Evolutionary conservation across 2,329 filamentous ascomycete genomes (phyloP), one percentile per base, ranked within the genome.

Genomic region (Coniosporium tulheliwenetii): DNA sequence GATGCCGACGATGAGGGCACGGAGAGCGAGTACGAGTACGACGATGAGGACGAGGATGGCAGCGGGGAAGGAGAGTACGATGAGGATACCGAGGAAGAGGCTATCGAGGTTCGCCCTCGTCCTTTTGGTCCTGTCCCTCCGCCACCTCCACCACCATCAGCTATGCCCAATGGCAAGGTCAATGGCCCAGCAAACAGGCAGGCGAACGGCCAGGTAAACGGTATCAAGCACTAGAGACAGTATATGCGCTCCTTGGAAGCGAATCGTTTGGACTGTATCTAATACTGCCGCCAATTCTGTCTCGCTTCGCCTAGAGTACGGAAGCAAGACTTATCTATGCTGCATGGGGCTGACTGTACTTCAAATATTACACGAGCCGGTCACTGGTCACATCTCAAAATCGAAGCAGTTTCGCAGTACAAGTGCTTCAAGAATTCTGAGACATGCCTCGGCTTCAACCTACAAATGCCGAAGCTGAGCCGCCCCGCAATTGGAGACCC

Each of bases 41-140:
- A 73, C 30, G 51, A 50, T 31, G 71, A 77, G 26, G 75, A 77
- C 38, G 70, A 73, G 39, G 74, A 76, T 39, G 75, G 69, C 7
- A 76, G 70, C 47, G 76, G 75, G 44, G 74, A 75, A 41, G 76
- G 76, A 47, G 76, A 81, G 50, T 74, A 78, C 51, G 76, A 81
- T 51, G 75, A 76, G 44, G 73, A 80, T 38, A 71, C 73, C 26
- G 71, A 75, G 44, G 70, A 70, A 37, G 69, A 70, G 40, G 48
- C 47, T 35, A 46, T 52, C n/a, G 45, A 54, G 19, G 45, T 48
- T 38, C 47, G 50, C 39, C 49, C 52, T 33, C 44, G 49, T 38
- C 52, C 65, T 60, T 53, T 55, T 59, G 47, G 67, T 55, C 46
- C 61, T 46, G 66, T 67, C 15, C 67, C 67, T 19, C 69, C 67